Percentiles rank a stretch among this genome's conserved stretches.
These are phyloP conservation scores for Neurospora sp. DNA, from an alignment of 495 filamentous ascomycete genomes.

Conservation along the genomic window DNA sequence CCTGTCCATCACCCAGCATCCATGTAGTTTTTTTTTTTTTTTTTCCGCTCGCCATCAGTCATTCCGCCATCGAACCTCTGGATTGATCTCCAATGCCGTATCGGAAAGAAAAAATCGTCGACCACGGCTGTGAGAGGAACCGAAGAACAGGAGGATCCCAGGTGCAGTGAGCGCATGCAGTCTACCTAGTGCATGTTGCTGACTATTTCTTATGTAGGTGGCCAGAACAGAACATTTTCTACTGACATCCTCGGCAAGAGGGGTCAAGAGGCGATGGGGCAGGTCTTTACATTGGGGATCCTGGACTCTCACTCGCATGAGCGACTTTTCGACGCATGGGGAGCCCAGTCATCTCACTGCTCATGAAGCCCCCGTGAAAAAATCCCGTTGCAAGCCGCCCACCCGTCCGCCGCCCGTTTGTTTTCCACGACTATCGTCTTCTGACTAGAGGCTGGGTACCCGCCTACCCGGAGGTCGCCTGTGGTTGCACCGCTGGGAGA, in stretches of 20 bases:
- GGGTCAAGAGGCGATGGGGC: not conserved
- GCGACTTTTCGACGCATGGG: not conserved
- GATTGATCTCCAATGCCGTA: not conserved
- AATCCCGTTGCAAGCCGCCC: slow-evolving; percentile 11
- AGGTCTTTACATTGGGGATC: not conserved
- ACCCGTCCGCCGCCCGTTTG: slow-evolving; percentile 4
- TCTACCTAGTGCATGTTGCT: not conserved
- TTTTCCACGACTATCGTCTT: not conserved
- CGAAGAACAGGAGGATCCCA: not conserved
- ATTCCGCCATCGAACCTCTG: not conserved
- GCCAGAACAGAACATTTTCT: not conserved
- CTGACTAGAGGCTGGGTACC: not conserved
- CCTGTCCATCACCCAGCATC: not conserved
- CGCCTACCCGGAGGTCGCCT: not conserved
- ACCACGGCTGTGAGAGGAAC: not conserved
- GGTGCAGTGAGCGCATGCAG: not conserved
- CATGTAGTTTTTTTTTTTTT: not conserved
- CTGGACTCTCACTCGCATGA: not conserved
- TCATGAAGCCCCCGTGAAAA: not conserved
- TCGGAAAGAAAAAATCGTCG: not conserved
- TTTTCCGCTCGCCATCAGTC: not conserved
- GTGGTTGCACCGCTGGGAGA: slow-evolving; percentile 13
- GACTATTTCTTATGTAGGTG: not conserved
- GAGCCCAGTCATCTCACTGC: not conserved
- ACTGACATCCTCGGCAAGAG: not conserved